Conservation (phyloP, 2,329 filamentous ascomycete genomes). For the Septoria linicola region DNA sequence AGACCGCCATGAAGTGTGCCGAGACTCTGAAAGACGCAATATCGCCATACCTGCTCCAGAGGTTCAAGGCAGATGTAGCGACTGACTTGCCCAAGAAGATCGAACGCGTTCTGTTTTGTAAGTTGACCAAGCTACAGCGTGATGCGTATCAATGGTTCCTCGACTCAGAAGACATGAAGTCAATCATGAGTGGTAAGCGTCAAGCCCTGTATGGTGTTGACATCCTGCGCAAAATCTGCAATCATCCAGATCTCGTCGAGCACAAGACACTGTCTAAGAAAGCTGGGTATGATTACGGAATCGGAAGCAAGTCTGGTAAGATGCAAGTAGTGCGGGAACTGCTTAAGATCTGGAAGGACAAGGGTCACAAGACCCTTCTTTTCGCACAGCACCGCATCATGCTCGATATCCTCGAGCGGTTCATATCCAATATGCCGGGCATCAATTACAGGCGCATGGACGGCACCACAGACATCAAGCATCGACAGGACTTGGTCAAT, state of each 20-base stretch:
- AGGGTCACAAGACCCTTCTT: slow-evolving; percentile 90
- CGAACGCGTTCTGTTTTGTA: slow-evolving; percentile 94
- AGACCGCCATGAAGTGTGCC: slow-evolving; percentile 91
- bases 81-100: slow-evolving; percentile 92
- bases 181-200: slow-evolving; percentile 70
- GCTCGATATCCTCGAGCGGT: slow-evolving; percentile 88
- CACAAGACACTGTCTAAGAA: slow-evolving; percentile 60
- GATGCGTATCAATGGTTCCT: slow-evolving; percentile 80
- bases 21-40: slow-evolving; percentile 92
- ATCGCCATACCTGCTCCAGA: slow-evolving; percentile 86
- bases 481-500: slow-evolving; percentile 86
- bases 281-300: slow-evolving; percentile 73
- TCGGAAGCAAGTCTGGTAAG: slow-evolving; percentile 79
- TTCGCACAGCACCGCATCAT: slow-evolving; percentile 94
- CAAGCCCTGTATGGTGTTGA: slow-evolving; percentile 89
- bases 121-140: slow-evolving; percentile 76
- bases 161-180: slow-evolving; percentile 77
- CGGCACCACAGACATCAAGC: slow-evolving; percentile 82
- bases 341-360: slow-evolving; percentile 81
- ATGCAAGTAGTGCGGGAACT: slow-evolving; percentile 92
- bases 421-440: slow-evolving; percentile 65
- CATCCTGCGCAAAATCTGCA: slow-evolving; percentile 91
- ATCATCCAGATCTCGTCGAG: slow-evolving; percentile 86
- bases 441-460: slow-evolving; percentile 90
- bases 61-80: slow-evolving; percentile 90